A percentile compares a stretch with the other conserved stretches of the same genome.
Conservation (phyloP, 2,329 filamentous ascomycete genomes). For the Coniella lustricola region DNA sequence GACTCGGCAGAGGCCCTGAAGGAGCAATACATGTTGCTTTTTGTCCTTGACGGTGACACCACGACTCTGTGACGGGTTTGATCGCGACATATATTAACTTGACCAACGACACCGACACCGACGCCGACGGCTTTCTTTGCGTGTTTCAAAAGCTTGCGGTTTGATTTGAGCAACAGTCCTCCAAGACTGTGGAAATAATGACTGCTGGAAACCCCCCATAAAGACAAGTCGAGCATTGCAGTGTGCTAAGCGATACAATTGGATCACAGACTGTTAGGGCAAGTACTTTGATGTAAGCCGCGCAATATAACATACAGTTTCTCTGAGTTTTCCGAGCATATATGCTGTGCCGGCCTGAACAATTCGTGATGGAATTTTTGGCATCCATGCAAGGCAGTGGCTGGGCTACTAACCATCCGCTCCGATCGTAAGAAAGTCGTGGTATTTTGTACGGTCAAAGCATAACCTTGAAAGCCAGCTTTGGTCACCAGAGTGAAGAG, state of each 20-base stretch:
- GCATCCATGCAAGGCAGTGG: no score
- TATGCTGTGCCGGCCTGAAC: neutral
- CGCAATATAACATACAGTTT: slow-evolving; percentile 2
- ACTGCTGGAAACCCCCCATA: neutral
- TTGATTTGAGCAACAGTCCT: no score
- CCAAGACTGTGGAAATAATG: neutral
- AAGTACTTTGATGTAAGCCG: neutral
- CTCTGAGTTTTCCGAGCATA: neutral
- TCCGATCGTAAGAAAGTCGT: no score
- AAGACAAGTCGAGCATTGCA: neutral
- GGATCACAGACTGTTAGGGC: neutral
- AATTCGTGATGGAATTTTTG: neutral
- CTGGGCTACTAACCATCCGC: no score
- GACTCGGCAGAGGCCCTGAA: neutral
- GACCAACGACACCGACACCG: neutral
- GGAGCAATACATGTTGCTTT: neutral
- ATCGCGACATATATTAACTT: neutral
- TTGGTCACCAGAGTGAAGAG: no score
- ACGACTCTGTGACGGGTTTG: no score
- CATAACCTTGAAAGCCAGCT: no score
- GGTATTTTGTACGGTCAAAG: no score
- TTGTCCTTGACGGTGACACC: no score
- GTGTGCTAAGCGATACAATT: neutral
- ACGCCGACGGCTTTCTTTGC: neutral
- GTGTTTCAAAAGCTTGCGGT: no score